Conservation (phyloP, 2,329 filamentous ascomycete genomes). For the Ophiostoma tasmaniense region DNA sequence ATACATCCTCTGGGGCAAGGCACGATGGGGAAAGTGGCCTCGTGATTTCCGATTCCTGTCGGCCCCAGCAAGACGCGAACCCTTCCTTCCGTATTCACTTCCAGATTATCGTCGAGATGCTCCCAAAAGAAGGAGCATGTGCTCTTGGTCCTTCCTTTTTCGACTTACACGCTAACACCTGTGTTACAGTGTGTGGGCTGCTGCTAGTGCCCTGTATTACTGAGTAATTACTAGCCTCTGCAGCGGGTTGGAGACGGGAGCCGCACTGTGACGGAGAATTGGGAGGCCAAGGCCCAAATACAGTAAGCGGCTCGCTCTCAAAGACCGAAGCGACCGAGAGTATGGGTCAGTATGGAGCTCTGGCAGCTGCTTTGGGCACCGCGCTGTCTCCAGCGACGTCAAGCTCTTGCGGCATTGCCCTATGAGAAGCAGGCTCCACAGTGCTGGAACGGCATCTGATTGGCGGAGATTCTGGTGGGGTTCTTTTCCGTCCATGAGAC, state of each 20-base stretch:
- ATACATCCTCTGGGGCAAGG: not conserved
- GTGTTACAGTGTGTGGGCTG: not conserved
- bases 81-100: conserved; percentile 1
- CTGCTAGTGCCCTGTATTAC: no score
- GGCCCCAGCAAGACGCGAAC: not conserved
- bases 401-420: not conserved
- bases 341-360: not conserved
- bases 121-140: not conserved
- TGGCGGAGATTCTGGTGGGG: not conserved
- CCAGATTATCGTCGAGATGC: not conserved
- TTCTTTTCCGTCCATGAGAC: conserved; percentile 6
- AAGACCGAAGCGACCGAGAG: not conserved
- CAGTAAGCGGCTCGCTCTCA: conserved; percentile 1
- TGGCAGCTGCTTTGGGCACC: not conserved
- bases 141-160: conserved; percentile 6
- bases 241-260: not conserved
- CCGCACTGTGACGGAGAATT: not conserved
- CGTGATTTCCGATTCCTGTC: not conserved
- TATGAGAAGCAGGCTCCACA: not conserved
- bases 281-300: not conserved
- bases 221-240: not conserved
- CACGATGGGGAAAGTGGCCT: not conserved
- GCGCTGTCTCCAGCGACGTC: not conserved
- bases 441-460: not conserved
- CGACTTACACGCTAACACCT: not conserved